Base-by-base conservation (phyloP, 257 asterid genomes). In the Solanum etuberosum region DNA sequence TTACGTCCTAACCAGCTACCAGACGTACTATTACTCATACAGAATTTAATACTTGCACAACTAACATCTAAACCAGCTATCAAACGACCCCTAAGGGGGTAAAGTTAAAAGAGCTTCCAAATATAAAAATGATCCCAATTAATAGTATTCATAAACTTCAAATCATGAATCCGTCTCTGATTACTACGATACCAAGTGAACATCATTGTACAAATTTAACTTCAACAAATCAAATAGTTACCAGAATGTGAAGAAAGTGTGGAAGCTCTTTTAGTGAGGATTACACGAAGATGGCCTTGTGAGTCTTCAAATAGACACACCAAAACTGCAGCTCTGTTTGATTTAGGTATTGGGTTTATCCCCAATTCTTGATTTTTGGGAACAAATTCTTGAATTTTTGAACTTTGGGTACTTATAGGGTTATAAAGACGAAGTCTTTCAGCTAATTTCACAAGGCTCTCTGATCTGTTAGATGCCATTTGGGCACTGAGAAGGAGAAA, bases 221-320 rank as follows among this genome's bases (percentile, higher is more conserved):
- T 42, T 40, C 15, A 43, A 27, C 25, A 86, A 70, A 32, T 51
- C 20, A 37, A 71, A 25, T 13, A 86, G 83, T 67, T 43, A 95
- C 98, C 98, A 11, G 98, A 92, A 86, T 94, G 94, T 68, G 96
- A 89, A 38, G 98, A 91, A 34, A 96, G 88, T 2, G 87, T 86
- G 15, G 96, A 93, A 72, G 98, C 93, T 92, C 98, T 90, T 88
- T 92, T 90, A 23, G 98, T 96, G 63, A 96, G 98, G 71, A 96
- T 91, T 1, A 96, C 98, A 35, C 98, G 96, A 87, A 96, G 74
- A 23, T 93, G 92, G 2, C 94, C 95, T 8, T 74, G 78, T 87
- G 88, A 86, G 14, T 93, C 98, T 89, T 94, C 92, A 83, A 93
- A 96, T 48, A 96, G 89, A 87, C 97, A 94, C 86, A 96, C 92